These are phyloP conservation scores for Platismatia glauca DNA, from an alignment of 495 filamentous ascomycete species.

Conservation along the genomic window DNA sequence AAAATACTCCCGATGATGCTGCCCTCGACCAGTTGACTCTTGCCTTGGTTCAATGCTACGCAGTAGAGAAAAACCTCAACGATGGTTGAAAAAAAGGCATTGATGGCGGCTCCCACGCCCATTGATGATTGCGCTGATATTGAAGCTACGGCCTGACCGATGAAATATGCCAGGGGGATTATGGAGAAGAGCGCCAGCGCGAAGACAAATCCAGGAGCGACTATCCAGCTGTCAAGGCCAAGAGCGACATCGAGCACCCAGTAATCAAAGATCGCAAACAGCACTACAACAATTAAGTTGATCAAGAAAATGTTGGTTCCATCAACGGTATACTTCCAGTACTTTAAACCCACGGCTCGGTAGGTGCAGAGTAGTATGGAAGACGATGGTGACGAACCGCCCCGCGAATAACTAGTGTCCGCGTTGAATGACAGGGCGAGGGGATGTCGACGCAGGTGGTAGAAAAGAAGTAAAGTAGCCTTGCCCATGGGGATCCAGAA, in stretches of 20 bases:
- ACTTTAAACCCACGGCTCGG: slow-evolving; percentile 84
- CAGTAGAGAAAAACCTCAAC: slow-evolving; percentile 99
- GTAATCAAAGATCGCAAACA: slow-evolving; percentile 92
- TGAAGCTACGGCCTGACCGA: slow-evolving; percentile 97
- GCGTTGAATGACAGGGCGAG: slow-evolving; percentile 88
- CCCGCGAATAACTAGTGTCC: slow-evolving; percentile 65
- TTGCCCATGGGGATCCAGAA: slow-evolving; percentile 99
- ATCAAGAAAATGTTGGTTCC: slow-evolving; percentile 99
- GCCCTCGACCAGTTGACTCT: slow-evolving; percentile 86
- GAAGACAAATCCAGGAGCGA: slow-evolving; percentile 78
- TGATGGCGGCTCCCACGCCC: slow-evolving; percentile 97
- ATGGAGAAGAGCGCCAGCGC: slow-evolving; percentile 77
- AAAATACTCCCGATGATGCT: slow-evolving; percentile 97
- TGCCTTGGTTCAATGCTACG: slow-evolving; percentile 85
- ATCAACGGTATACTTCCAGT: slow-evolving; percentile 99
- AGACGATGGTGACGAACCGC: slow-evolving; percentile 58
- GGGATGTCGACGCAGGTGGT: slow-evolving; percentile 88
- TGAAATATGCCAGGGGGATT: slow-evolving; percentile 97
- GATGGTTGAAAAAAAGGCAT: slow-evolving; percentile 97
- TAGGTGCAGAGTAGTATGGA: slow-evolving; percentile 95
- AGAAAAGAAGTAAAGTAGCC: slow-evolving; percentile 79
- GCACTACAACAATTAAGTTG: slow-evolving; percentile 82
- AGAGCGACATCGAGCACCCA: slow-evolving; percentile 59
- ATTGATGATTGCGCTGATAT: slow-evolving; percentile 99
- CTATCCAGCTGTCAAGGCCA: slow-evolving; percentile 59